These are phyloP conservation scores for Colletotrichum siamense DNA, from an alignment of 2,329 filamentous ascomycete species.

Conservation along the genomic window DNA sequence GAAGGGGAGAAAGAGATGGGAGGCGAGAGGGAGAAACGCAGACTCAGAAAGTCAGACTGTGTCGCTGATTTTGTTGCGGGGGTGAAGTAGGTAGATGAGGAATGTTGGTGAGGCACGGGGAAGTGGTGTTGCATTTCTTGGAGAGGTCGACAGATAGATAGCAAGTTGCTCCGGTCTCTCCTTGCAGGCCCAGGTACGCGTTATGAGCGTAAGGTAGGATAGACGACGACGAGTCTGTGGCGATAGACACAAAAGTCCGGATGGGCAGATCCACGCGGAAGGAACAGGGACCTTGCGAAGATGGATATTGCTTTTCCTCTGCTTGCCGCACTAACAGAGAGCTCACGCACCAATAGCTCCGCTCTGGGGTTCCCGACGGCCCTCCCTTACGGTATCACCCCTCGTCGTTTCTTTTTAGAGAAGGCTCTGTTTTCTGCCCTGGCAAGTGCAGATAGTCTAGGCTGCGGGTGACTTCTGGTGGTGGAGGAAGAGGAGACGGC, in stretches of 20 bases:
- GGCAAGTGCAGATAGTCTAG: not conserved
- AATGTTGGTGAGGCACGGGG: constrained; percentile 16
- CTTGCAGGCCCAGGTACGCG: constrained; percentile 12
- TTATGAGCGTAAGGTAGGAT: constrained; percentile 11
- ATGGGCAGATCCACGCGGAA: constrained; percentile 17
- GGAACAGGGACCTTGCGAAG: constrained; percentile 17
- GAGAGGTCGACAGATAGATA: constrained; percentile 15
- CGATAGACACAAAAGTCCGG: constrained; percentile 7
- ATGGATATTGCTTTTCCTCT: constrained; percentile 22
- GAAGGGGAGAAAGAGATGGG: constrained; percentile 13
- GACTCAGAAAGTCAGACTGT: constrained; percentile 25
- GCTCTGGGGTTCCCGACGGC: constrained; percentile 9
- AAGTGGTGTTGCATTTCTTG: constrained; percentile 23
- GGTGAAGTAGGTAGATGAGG: constrained; percentile 23
- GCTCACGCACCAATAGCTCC: constrained; percentile 24
- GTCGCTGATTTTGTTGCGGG: constrained; percentile 26
- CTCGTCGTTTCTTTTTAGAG: constrained; percentile 24
- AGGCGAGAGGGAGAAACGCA: constrained; percentile 19
- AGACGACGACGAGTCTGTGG: constrained; percentile 17
- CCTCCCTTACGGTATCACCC: constrained; percentile 24
- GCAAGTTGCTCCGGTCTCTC: constrained; percentile 5
- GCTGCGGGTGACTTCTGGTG: constrained; percentile 16
- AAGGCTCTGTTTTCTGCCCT: constrained; percentile 16
- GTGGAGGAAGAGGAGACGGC: constrained; percentile 6
- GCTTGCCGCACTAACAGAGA: constrained; percentile 24